phyloP scores from a whole-genome alignment of 116 monocot species.

The Posidonia oceanica region DNA sequence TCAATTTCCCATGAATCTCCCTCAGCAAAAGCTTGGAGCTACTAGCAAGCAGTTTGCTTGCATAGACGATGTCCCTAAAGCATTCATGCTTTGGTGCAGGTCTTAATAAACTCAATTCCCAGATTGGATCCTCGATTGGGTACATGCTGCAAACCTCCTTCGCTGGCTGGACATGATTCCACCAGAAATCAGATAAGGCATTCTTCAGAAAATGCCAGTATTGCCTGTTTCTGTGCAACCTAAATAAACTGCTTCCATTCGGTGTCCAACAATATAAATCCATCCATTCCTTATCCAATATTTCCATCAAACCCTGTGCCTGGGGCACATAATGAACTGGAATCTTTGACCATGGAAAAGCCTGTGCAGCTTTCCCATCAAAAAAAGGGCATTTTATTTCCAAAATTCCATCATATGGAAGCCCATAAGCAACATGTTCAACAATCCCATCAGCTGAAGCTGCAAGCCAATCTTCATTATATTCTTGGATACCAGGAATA shows the following conservation, averaged over 20 bases:
- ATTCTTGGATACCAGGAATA: constrained; percentile 13
- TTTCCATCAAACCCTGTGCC: constrained; percentile 30
- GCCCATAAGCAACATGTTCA: background rate
- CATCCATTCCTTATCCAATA: constrained; percentile 20
- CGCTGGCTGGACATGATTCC: constrained; percentile 27
- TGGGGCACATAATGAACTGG: constrained; percentile 24
- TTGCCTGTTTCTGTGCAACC: constrained; percentile 6
- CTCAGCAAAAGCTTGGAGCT: constrained; percentile 9
- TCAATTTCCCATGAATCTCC: constrained; percentile 9
- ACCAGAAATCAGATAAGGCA: constrained; percentile 27
- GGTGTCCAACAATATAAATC: constrained; percentile 33
- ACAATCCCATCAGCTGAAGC: constrained; percentile 24
- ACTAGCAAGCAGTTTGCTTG: constrained; percentile 8
- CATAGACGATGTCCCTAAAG: constrained; percentile 11
- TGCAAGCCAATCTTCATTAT: constrained; percentile 17
- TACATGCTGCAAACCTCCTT: constrained; percentile 8
- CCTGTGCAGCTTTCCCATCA: background rate
- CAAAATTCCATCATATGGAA: constrained; percentile 18
- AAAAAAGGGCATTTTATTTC: constrained; percentile 32
- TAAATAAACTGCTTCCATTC: constrained; percentile 28
- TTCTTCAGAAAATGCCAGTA: constrained; percentile 15
- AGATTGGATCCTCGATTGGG: constrained; percentile 4
- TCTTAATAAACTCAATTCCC: constrained; percentile 11
- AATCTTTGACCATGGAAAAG: constrained; percentile 15
- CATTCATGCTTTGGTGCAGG: constrained; percentile 18